Percentiles rank a stretch among this genome's conserved stretches.
These are phyloP conservation scores for Buxus sempervirens DNA, from an alignment of 164 flowering plant species.

Conservation along the genomic window DNA sequence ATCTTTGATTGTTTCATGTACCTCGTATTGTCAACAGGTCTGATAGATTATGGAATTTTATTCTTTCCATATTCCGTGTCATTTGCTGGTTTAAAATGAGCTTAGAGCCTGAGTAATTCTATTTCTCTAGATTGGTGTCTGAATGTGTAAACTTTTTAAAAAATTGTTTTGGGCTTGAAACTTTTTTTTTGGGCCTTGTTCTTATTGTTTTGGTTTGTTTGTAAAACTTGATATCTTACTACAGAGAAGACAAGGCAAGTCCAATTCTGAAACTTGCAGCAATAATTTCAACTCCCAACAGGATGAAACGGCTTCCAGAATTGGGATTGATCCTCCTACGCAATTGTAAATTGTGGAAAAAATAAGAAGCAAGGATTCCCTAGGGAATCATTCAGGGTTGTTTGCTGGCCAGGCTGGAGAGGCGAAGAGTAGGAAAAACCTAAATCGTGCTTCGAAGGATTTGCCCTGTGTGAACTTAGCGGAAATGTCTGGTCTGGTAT, in stretches of 20 bases:
- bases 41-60: too few species aligned
- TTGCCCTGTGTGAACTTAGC: slow-evolving; percentile 58
- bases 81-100: too few species aligned
- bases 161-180: background rate
- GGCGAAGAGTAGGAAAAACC: slow-evolving; percentile 59
- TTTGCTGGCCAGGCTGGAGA: slow-evolving; percentile 67
- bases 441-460: slow-evolving; percentile 64
- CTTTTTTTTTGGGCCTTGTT: background rate
- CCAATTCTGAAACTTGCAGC: slow-evolving; percentile 78
- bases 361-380: slow-evolving; percentile 37
- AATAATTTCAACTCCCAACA: slow-evolving; percentile 80
- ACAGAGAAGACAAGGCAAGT: slow-evolving; percentile 76
- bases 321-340: slow-evolving; percentile 93
- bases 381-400: slow-evolving; percentile 81
- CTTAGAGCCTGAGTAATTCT: too few species aligned
- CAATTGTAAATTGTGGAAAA: slow-evolving; percentile 61
- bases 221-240: slow-evolving; percentile 5
- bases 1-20: too few species aligned
- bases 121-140: too few species aligned
- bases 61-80: too few species aligned
- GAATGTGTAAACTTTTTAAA: too few species aligned
- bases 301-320: slow-evolving; percentile 94
- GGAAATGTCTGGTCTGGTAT: slow-evolving; percentile 48
- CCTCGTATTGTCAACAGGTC: too few species aligned
- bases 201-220: background rate